phyloP scores from a whole-genome alignment of 164 flowering plant species.

The Annona cherimola region DNA sequence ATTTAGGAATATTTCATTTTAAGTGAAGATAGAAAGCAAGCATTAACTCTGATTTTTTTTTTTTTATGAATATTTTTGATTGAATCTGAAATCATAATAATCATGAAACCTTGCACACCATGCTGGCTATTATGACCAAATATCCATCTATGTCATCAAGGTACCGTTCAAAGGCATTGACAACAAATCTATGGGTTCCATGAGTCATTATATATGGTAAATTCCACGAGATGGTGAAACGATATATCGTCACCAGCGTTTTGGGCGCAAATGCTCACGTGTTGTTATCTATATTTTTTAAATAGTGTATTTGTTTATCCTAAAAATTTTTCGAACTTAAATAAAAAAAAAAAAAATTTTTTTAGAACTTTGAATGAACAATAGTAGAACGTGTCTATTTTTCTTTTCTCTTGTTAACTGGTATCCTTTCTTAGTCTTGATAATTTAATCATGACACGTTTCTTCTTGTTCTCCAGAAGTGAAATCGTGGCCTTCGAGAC shows the following conservation, averaged over 20 bases:
- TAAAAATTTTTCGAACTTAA: too few relatives aligned
- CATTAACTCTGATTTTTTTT: too few relatives aligned
- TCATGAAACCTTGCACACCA: background rate
- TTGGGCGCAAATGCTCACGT: conserved; percentile 91
- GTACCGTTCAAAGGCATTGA: conserved; percentile 72
- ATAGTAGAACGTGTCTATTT: background rate
- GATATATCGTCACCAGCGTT: conserved; percentile 43
- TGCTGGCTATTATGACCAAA: conserved; percentile 88
- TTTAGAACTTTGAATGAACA: background rate
- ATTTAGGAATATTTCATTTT: too few relatives aligned
- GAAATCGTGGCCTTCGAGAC: conserved; percentile 52
- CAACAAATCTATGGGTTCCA: conserved; percentile 82
- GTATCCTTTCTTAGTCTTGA: background rate
- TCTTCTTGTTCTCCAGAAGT: conserved; percentile 40
- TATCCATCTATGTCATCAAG: conserved; percentile 77
- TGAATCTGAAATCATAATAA: background rate
- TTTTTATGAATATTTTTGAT: too few relatives aligned
- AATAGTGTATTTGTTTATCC: too few relatives aligned
- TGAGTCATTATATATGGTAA: conserved; percentile 81
- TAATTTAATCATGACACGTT: background rate
- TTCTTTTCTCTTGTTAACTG: too few relatives aligned
- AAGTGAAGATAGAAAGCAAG: too few relatives aligned
- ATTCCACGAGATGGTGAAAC: conserved; percentile 70
- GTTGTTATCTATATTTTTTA: background rate
- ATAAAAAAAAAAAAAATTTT: too few relatives aligned